phyloP scores from a whole-genome alignment of 2,329 filamentous ascomycete genomes.

The Chaetomiaceae sp. region DNA sequence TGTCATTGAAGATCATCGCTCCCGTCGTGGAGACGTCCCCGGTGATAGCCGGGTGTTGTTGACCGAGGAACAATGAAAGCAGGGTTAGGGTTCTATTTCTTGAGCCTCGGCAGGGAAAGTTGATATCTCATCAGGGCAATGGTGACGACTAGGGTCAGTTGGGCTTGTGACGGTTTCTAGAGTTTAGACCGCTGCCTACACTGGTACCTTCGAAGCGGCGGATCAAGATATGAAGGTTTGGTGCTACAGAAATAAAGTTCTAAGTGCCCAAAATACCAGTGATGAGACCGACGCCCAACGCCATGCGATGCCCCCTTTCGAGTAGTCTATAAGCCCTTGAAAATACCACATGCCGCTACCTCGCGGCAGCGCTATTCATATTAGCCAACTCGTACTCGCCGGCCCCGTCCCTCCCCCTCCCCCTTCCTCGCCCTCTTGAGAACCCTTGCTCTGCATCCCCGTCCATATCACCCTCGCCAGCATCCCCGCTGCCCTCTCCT shows the following conservation, averaged over 20 bases:
- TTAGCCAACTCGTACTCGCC: slow-evolving; percentile 65
- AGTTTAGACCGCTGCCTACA: too few relatives aligned
- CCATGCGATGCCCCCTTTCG: not conserved
- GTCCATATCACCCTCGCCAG: slow-evolving; percentile 23
- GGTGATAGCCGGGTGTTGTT: slow-evolving; percentile 13
- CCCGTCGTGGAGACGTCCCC: slow-evolving; percentile 7
- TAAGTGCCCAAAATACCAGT: not conserved
- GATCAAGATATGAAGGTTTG: not conserved
- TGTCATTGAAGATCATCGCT: not conserved
- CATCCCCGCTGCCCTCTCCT: slow-evolving; percentile 22
- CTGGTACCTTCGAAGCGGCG: not conserved
- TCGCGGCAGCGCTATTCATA: slow-evolving; percentile 29
- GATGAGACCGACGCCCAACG: not conserved
- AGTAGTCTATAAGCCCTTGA: not conserved
- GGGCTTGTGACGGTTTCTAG: too few relatives aligned
- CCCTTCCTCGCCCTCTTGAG: slow-evolving; percentile 46
- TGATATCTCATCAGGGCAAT: too few relatives aligned
- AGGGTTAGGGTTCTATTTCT: slow-evolving; percentile 17
- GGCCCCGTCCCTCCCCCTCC: slow-evolving; percentile 49
- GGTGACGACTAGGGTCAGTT: too few relatives aligned
- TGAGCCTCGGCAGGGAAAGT: too few relatives aligned
- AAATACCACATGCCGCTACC: not conserved
- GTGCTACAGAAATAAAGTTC: not conserved
- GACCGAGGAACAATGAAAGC: not conserved
- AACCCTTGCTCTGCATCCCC: slow-evolving; percentile 49